phyloP scores from a whole-genome alignment of 208 protist species.

The Jaenimonas drosophilae region DNA sequence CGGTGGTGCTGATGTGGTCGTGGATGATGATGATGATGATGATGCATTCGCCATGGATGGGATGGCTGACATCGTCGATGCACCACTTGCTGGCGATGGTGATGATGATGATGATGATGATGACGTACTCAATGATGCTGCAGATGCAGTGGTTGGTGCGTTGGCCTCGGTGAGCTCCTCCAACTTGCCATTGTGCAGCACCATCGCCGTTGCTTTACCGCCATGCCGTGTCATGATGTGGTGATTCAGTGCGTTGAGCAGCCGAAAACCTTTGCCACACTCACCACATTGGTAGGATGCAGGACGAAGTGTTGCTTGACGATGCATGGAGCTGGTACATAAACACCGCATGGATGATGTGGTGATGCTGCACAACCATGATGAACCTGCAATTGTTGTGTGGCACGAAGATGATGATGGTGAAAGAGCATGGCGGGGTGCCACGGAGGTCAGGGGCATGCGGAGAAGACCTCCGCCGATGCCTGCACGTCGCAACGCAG shows the following conservation, averaged over 20 bases:
- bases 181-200: slow-evolving; percentile 38
- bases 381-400: no score
- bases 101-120: not conserved
- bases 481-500: no score
- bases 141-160: slow-evolving; percentile 8
- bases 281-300: slow-evolving; percentile 63
- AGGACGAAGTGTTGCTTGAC: not conserved
- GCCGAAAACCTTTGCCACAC: slow-evolving; percentile 78
- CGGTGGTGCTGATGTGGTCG: not conserved
- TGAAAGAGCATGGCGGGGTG: no score
- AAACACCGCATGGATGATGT: no score
- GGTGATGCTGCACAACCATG: no score
- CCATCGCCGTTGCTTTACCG: slow-evolving; percentile 53
- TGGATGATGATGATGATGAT: not conserved
- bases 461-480: no score
- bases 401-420: no score
- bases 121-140: no score
- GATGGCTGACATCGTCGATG: not conserved
- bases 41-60: not conserved
- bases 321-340: slow-evolving; percentile 1
- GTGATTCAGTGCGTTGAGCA: slow-evolving; percentile 82
- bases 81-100: slow-evolving; percentile 1
- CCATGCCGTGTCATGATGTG: slow-evolving; percentile 84
- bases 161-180: slow-evolving; percentile 20
- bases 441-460: no score